These are phyloP conservation scores for Coriolopsis trogii DNA, from an alignment of 1,284 basidiomycete genomes.

Conservation along the genomic window DNA sequence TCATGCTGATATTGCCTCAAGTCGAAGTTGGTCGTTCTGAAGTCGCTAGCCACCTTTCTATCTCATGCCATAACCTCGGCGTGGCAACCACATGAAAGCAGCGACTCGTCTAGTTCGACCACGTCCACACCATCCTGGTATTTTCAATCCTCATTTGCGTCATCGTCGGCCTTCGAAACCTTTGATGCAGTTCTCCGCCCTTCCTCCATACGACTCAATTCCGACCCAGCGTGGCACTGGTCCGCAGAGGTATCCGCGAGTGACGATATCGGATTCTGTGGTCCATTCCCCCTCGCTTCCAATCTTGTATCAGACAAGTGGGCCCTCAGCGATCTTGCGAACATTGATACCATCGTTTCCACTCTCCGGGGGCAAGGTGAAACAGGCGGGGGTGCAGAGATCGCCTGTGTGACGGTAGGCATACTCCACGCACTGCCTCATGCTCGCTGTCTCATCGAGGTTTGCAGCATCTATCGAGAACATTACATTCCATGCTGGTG, in stretches of 20 bases:
- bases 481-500: constrained; percentile 75
- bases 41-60: constrained; percentile 32
- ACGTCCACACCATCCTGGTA: constrained; percentile 49
- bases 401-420: constrained; percentile 24
- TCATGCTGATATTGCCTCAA: constrained; percentile 29
- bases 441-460: constrained; percentile 2
- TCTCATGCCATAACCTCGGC: constrained; percentile 21
- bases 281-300: constrained; percentile 25
- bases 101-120: constrained; percentile 6
- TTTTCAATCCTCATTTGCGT: constrained; percentile 52
- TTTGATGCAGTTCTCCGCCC: constrained; percentile 47
- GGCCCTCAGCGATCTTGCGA: constrained; percentile 43
- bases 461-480: constrained; percentile 47
- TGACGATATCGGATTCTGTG: constrained; percentile 30
- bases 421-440: no score
- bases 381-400: constrained; percentile 16
- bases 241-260: constrained; percentile 22
- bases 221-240: constrained; percentile 8
- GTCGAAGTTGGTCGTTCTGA: constrained; percentile 47
- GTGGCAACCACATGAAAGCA: constrained; percentile 4
- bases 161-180: constrained; percentile 45
- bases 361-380: constrained; percentile 3
- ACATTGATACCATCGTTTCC: constrained; percentile 24
- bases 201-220: constrained; percentile 1
- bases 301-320: constrained; percentile 30